Base-by-base conservation (phyloP, 768 basidiomycete genomes). In the Leccinum aurantiacum region DNA sequence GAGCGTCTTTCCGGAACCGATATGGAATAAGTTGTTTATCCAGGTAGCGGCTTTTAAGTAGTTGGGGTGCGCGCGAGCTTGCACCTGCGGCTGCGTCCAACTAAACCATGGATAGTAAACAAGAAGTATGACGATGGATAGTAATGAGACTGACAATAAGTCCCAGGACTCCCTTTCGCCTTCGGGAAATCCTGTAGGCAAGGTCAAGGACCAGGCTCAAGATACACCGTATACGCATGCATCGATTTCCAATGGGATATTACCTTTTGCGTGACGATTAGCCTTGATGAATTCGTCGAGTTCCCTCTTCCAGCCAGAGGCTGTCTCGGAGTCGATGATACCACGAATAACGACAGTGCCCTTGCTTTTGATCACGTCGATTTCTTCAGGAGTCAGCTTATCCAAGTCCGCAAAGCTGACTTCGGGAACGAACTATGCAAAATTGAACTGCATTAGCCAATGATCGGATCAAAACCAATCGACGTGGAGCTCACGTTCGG, bases 131-230 rank as follows among this genome's bases (percentile, higher is more conserved):
- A 1, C 17, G 3, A 29, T 17, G 41, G 8, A 35, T 29, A 0
- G 9, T 7, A 38, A 47, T 52, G 4, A 2, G 6, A 77, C 82
- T 54, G 65, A 88, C 88, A 89, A 90, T 56, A 90, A 80, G 66
- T 84, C 75, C 72, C 86, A 89, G 73, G 90, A 89, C 65, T 90
- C 87, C 56, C 85, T 88, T 63, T 89, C 74, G n/a, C 79, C 63
- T 6, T 61, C 77, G 0, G 88, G 86, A 33, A 78, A 57, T 17
- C 86, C 85, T 87, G 48, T 14, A 57, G 44, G 19, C 17, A 62
- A 25, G 8, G 9, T 11, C 56, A 25, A 31, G 44, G 25, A 25
- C 25, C 25, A 25, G 25, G 4, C 25, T 25, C 25, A 25, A 25
- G 25, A 11, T 11, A 33, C 11, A 11, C 9, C 8, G 6, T 24